Percentiles rank a stretch among this genome's conserved stretches.
These are phyloP conservation scores for Beta vulgaris DNA, from an alignment of 148 eudicot genomes.

Conservation along the genomic window DNA sequence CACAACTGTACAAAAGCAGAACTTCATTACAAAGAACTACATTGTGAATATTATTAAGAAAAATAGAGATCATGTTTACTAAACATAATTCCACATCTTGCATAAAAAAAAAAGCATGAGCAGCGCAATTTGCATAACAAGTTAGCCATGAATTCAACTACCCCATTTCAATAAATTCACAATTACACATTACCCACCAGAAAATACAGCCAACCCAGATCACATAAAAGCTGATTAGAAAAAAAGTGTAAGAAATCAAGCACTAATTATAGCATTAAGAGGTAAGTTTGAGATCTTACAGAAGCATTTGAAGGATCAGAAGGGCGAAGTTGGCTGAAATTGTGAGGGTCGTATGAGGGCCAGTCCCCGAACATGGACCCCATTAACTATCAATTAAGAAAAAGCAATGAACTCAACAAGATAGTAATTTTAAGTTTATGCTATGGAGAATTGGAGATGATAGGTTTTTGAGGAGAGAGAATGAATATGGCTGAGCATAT, in stretches of 20 bases:
- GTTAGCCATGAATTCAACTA: neutral
- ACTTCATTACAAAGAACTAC: neutral
- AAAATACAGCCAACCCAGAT: slow-evolving; percentile 3
- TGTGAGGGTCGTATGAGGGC: slow-evolving; percentile 83
- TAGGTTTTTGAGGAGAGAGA: slow-evolving; percentile 13
- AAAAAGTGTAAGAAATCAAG: neutral
- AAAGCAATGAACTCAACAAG: slow-evolving; percentile 6
- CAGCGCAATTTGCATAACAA: slow-evolving; percentile 8
- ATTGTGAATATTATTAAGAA: neutral
- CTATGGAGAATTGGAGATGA: slow-evolving; percentile 1
- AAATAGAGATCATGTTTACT: neutral
- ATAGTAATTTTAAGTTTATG: slow-evolving; percentile 11
- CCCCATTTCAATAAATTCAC: slow-evolving; percentile 19
- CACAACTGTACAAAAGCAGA: neutral
- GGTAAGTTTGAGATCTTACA: slow-evolving; percentile 33
- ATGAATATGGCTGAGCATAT: neutral
- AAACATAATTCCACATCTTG: neutral
- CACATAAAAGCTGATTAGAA: neutral
- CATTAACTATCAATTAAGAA: slow-evolving; percentile 27
- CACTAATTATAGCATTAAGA: neutral
- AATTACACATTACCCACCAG: slow-evolving; percentile 13
- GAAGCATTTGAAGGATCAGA: slow-evolving; percentile 76
- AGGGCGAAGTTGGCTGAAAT: slow-evolving; percentile 85
- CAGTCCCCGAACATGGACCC: slow-evolving; percentile 62
- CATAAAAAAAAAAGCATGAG: neutral